Conservation (phyloP, 1,284 basidiomycete genomes). For the Albatrellus sp. region DNA sequence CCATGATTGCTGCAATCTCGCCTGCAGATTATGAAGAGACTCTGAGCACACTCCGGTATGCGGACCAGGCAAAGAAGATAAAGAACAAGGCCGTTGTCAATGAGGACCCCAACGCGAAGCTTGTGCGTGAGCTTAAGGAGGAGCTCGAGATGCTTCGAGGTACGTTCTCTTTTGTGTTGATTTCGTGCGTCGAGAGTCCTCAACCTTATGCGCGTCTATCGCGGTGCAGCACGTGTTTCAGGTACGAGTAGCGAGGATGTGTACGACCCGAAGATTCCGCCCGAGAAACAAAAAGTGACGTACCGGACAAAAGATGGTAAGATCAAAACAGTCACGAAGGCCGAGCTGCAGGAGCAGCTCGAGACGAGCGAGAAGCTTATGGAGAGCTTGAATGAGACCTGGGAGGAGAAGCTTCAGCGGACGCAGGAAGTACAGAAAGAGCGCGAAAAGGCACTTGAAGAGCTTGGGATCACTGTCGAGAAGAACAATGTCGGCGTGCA, state of each 20-base stretch:
- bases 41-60: constrained; percentile 88
- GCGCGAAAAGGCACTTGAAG: constrained; percentile 93
- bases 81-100: constrained; percentile 99
- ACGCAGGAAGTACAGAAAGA: constrained; percentile 95
- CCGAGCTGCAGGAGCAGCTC: constrained; percentile 93
- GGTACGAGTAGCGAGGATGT: constrained; percentile 57
- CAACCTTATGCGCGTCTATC: constrained; percentile 1
- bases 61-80: constrained; percentile 99
- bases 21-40: constrained; percentile 99
- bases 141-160: constrained; percentile 84
- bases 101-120: constrained; percentile 97
- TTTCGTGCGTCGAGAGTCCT: not conserved
- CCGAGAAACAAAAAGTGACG: constrained; percentile 91
- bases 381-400: constrained; percentile 92
- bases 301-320: constrained; percentile 91
- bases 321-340: constrained; percentile 92
- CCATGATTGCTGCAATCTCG: constrained; percentile 97
- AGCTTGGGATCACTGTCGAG: constrained; percentile 94
- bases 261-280: constrained; percentile 83
- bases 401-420: constrained; percentile 91
- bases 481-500: constrained; percentile 93
- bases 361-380: constrained; percentile 95
- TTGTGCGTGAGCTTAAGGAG: constrained; percentile 96
- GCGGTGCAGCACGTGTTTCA: constrained; percentile 50
- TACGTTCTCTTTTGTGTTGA: constrained; percentile 21